phyloP scores from a whole-genome alignment of 352 stramenopile genomes.

The Pythium diclinum region DNA sequence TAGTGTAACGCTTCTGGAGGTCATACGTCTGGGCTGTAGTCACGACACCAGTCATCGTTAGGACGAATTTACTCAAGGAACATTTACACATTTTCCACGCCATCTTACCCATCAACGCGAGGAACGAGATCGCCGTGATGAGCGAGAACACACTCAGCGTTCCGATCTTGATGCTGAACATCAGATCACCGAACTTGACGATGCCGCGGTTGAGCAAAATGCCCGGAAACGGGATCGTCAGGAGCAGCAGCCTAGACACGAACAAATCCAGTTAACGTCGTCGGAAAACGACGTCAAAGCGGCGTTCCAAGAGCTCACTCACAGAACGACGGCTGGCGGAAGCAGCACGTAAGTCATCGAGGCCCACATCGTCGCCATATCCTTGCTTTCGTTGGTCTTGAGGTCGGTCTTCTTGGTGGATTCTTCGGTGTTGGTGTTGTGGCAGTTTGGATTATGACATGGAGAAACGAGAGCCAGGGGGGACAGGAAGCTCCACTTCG shows the following conservation, averaged over 20 bases:
- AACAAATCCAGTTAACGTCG: background rate
- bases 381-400: slow-evolving; percentile 1
- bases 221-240: slow-evolving; percentile 76
- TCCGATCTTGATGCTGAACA: slow-evolving; percentile 74
- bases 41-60: background rate
- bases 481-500: background rate
- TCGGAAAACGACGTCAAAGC: background rate
- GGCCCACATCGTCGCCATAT: slow-evolving; percentile 69
- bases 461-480: background rate
- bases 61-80: background rate
- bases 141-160: slow-evolving; percentile 71
- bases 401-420: background rate
- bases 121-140: slow-evolving; percentile 72
- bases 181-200: slow-evolving; percentile 66
- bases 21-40: slow-evolving; percentile 64
- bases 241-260: slow-evolving; percentile 49
- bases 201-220: slow-evolving; percentile 58
- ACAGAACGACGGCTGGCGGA: slow-evolving; percentile 76
- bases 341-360: slow-evolving; percentile 78
- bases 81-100: background rate
- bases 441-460: background rate
- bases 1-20: slow-evolving; percentile 74
- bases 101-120: slow-evolving; percentile 42
- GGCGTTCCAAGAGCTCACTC: slow-evolving; percentile 18
- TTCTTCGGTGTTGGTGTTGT: background rate